Conservation (phyloP, 495 filamentous ascomycete genomes). For the Talaromyces liani region DNA sequence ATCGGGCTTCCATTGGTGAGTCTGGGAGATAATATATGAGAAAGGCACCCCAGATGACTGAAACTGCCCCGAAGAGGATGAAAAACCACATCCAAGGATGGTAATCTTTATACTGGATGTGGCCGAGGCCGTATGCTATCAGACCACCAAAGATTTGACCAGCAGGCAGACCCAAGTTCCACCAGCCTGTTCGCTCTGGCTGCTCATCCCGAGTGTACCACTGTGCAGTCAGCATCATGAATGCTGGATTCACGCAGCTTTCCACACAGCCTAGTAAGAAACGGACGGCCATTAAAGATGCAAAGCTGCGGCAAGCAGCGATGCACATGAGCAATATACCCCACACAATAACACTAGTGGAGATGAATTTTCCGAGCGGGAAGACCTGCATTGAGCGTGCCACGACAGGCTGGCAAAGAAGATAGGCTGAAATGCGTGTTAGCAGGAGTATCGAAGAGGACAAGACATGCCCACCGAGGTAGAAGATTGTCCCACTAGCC, state of each 20-base stretch:
- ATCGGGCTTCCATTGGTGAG: constrained; percentile 35
- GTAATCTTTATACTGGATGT: constrained; percentile 26
- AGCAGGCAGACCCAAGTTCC: not conserved
- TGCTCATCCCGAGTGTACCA: constrained; percentile 48
- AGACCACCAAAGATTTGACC: constrained; percentile 28
- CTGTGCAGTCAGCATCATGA: constrained; percentile 34
- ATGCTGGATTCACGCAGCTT: constrained; percentile 21
- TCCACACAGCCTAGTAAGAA: constrained; percentile 26
- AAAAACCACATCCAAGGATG: constrained; percentile 21
- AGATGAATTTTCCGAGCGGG: constrained; percentile 37
- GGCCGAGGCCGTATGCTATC: constrained; percentile 36
- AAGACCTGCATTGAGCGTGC: constrained; percentile 12
- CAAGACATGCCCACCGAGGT: not conserved
- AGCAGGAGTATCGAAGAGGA: not conserved
- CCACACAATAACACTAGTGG: constrained; percentile 32
- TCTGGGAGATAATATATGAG: constrained; percentile 38
- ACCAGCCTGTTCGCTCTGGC: constrained; percentile 24
- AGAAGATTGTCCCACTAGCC: not conserved
- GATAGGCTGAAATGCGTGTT: not conserved
- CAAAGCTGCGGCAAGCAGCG: constrained; percentile 19
- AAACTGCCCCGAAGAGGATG: constrained; percentile 25
- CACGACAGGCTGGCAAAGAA: not conserved
- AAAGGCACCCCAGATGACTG: constrained; percentile 28
- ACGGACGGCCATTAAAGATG: constrained; percentile 19
- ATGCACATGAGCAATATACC: constrained; percentile 18